Percentiles rank a stretch among this genome's conserved stretches.
These are phyloP conservation scores for Ceriops zippeliana DNA, from an alignment of 345 rosid genomes.

Conservation along the genomic window DNA sequence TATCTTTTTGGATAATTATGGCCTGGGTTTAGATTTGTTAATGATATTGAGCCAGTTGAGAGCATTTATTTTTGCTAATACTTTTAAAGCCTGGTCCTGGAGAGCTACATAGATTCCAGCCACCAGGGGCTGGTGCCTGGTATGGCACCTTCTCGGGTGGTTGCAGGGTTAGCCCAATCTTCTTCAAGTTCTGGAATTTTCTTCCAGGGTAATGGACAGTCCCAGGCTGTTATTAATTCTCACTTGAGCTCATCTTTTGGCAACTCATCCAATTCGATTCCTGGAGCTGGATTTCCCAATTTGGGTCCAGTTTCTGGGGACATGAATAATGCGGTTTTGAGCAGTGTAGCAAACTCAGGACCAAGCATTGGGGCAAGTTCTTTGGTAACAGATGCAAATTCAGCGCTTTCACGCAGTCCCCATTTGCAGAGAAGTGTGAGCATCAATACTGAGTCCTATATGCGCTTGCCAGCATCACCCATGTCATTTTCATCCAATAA, in stretches of 20 bases:
- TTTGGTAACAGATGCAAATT: conserved; percentile 92
- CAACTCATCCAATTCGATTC: conserved; percentile 69
- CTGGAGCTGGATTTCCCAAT: conserved; percentile 66
- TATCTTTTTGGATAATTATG: neutral
- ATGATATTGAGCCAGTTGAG: conserved; percentile 29
- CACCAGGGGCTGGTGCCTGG: conserved; percentile 53
- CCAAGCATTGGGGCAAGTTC: conserved; percentile 95
- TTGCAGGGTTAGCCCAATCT: conserved; percentile 81
- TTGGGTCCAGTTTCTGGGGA: conserved; percentile 77
- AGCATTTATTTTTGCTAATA: conserved; percentile 23
- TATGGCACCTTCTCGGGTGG: conserved; percentile 74
- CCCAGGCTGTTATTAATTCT: conserved; percentile 79
- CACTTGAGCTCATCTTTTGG: conserved; percentile 78
- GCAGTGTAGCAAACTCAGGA: conserved; percentile 82
- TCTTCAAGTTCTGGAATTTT: conserved; percentile 91
- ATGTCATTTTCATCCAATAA: conserved; percentile 94
- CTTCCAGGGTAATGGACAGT: conserved; percentile 95
- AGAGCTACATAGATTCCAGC: conserved; percentile 63
- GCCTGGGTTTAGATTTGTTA: conserved; percentile 17
- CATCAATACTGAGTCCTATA: conserved; percentile 82
- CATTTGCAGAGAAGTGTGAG: conserved; percentile 94
- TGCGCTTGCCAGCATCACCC: conserved; percentile 95
- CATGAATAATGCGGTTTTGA: conserved; percentile 71
- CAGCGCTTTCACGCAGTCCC: conserved; percentile 83
- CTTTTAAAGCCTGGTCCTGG: conserved; percentile 60